Base-by-base conservation (phyloP, 192 early-diverging fungal genomes). In the Backusella morwellensis region DNA sequence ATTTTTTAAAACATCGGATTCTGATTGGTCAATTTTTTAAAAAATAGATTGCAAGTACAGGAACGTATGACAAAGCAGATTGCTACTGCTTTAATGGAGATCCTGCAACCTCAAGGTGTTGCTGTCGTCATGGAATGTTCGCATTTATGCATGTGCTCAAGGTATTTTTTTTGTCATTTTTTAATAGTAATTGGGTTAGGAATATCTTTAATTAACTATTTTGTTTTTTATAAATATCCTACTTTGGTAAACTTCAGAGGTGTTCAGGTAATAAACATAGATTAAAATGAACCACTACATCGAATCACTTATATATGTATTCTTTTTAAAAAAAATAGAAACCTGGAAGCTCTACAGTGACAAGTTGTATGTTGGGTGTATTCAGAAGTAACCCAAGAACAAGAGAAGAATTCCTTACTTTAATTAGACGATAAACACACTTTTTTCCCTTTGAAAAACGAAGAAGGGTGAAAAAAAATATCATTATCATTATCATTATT, bases 41-140 rank as follows among this genome's bases (percentile, higher is more conserved):
- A 9, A 34, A 47, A 63, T 74, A 79, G 98, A 67, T 86, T 99
- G 70, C 97, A 99, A 86, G 93, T 98, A 5, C 98, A 99, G 86
- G 98, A 99, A 78, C 91, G 98, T 14, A 84, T 99, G 72, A 99
- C 98, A 29, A 99, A 99, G 87, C 98, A 99, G 81, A 92, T 99
- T 66, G 97, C 97, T 2, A 86, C 92, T 50, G 91, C 97, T 11
- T 82, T 99, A 41, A 88, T 95, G 84, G 96, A 97, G 80, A 91
- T 97, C 26, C 84, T 99, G 7, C 89, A 98, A 82, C 97, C 98
- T 29, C 92, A 93, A 81, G 98, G 98, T 47, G 97, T 99, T 38
- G 98, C 98, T 17, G 97, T 99, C 32, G 94, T 97, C 47, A 96
- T 99, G 87, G 96, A 99, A 85, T 94, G 96, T 6, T 93, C 89